Base-by-base conservation (phyloP, 179 eudicot genomes). In the Drosera spatulata region DNA sequence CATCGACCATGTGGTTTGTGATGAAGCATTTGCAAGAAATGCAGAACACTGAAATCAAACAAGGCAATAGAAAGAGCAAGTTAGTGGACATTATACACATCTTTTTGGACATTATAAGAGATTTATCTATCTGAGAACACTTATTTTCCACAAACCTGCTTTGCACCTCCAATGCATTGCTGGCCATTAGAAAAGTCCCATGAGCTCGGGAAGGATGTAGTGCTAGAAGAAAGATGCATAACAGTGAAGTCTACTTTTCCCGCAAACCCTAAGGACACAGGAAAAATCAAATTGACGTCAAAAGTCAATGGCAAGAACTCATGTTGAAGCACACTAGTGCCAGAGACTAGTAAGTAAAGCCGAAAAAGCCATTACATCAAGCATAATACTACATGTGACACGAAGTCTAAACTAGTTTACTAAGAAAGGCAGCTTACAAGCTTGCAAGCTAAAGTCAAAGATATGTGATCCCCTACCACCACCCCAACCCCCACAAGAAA, bases 201-300 rank as follows among this genome's bases (percentile, higher is more conserved):
- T 50, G 94, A 64, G 58, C 72, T 70, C 11, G 94, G 95, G 61
- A 93, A 90, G 60, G 77, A 14, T 7, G 70, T 47, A 42, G 90
- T 80, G 59, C 69, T 61, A 2, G 99, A 90, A 67, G 95, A 74
- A 60, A 93, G 95, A 70, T 93, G 99, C 57, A 93, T 82, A 49
- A 93, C 97, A 59, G 94, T 90, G 77, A 93, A 93, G 74, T 93
- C 99, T 65, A 90, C 99, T 80, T 90, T 86, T 67, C 99, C 99
- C 72, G 83, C 52, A 61, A 90, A 60, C 60, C 91, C 99, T 93
- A 70, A 40, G 10, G 60, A 33, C 10, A 69, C 38, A 45, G 8
- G 48, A 43, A 10, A 62, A 10, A 15, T 9, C 15, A 40, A 42
- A 48, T 53, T 47, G 6, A 45, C 41, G 50, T 44, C 53, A 60